phyloP scores from a whole-genome alignment of 371 early-diverging fungal species.

The Paraphysoderma sedebokerense region DNA sequence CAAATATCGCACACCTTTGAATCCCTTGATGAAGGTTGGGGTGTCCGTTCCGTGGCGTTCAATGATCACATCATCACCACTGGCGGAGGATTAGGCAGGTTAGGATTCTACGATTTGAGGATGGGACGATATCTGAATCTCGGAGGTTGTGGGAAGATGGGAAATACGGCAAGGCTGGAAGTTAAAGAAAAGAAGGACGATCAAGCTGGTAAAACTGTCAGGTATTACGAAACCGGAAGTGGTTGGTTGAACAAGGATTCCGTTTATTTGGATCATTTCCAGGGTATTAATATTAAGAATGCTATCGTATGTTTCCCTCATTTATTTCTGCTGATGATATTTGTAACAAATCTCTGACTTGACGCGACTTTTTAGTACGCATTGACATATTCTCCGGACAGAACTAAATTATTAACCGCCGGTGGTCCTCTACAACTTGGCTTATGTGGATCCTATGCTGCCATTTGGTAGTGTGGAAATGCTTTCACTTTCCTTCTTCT shows the following conservation, averaged over 20 bases:
- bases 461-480: conserved; percentile 22
- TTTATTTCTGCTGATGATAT: no score
- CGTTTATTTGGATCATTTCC: conserved; percentile 15
- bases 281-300: conserved; percentile 19
- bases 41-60: conserved; percentile 37
- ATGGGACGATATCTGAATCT: conserved; percentile 20
- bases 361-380: conserved; percentile 27
- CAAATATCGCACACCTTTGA: conserved; percentile 20
- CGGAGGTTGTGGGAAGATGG: conserved; percentile 5
- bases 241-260: conserved; percentile 31
- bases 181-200: not conserved
- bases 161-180: no score
- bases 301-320: no score
- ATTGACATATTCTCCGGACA: conserved; percentile 23
- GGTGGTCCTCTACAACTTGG: conserved; percentile 46
- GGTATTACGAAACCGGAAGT: conserved; percentile 15
- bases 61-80: conserved; percentile 28
- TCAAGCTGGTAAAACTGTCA: not conserved
- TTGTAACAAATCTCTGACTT: no score
- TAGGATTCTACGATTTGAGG: conserved; percentile 27
- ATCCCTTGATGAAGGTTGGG: conserved; percentile 47
- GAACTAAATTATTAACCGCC: conserved; percentile 29
- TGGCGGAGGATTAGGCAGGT: conserved; percentile 29
- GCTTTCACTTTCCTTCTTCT: no score
- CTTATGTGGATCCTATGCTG: conserved; percentile 31